Evolutionary conservation across 1,139 yeast species (phyloP).

Genomic region (Yamadazyma epiphylla): DNA sequence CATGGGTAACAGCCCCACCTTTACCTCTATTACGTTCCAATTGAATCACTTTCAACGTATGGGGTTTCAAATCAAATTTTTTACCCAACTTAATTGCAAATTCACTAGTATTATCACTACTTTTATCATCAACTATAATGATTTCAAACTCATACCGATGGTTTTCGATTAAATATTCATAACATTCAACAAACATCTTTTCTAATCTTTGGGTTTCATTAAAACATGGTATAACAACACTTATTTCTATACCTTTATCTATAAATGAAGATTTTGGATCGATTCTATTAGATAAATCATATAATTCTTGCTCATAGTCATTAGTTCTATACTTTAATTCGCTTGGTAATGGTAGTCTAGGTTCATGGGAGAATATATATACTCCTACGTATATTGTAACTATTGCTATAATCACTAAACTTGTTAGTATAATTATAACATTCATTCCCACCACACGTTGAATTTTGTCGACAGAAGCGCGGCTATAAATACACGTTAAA

Average conservation of each 20-base stretch:
- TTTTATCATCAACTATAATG: slow-evolving; percentile 87
- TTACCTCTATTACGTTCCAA: slow-evolving; percentile 81
- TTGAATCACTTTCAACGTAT: slow-evolving; percentile 63
- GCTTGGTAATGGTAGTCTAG: slow-evolving; percentile 49
- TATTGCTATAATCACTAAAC: no score
- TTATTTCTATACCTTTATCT: slow-evolving; percentile 42
- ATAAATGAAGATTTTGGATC: slow-evolving; percentile 25
- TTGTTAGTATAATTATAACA: not conserved
- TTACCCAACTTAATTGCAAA: slow-evolving; percentile 68
- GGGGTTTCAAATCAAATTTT: slow-evolving; percentile 48
- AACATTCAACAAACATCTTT: slow-evolving; percentile 74
- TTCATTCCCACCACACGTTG: not conserved
- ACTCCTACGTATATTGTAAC: slow-evolving; percentile 36
- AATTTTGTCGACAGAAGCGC: no score
- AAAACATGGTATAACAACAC: slow-evolving; percentile 87
- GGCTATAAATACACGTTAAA: no score
- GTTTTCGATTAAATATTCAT: slow-evolving; percentile 45
- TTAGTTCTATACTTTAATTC: slow-evolving; percentile 52
- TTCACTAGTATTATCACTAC: slow-evolving; percentile 72
- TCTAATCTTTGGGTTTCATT: slow-evolving; percentile 77
- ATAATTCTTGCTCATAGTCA: slow-evolving; percentile 16
- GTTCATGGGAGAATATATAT: slow-evolving; percentile 55
- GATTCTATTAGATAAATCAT: slow-evolving; percentile 28
- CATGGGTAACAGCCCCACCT: slow-evolving; percentile 98
- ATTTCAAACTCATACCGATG: slow-evolving; percentile 59